A percentile compares a stretch with the other conserved stretches of the same genome.
These are phyloP conservation scores for Thelonectria rubi DNA, from an alignment of 2,329 filamentous ascomycete genomes.

Conservation along the genomic window DNA sequence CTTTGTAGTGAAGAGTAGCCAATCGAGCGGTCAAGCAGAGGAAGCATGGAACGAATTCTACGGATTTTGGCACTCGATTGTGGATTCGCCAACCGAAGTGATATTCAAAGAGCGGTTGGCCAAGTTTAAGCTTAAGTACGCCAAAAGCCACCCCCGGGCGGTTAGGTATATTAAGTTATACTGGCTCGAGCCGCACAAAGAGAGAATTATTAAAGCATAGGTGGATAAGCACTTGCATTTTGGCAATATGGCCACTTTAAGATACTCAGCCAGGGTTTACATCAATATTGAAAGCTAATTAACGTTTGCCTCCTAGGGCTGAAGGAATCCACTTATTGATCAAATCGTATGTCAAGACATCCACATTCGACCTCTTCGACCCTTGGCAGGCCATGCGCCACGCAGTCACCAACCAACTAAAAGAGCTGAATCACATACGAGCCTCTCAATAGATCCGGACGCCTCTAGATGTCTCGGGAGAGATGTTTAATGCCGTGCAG, in stretches of 20 bases:
- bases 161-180: neutral
- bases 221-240: conserved; percentile 2
- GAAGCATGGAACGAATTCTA: neutral
- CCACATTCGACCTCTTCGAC: no score
- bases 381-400: no score
- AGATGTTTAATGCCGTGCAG: neutral
- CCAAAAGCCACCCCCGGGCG: neutral
- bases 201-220: neutral
- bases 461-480: conserved; percentile 8
- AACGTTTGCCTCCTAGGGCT: neutral
- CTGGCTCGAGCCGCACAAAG: neutral
- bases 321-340: no score
- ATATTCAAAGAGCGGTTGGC: neutral
- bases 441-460: conserved; percentile 2
- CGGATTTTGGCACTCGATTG: neutral
- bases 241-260: neutral
- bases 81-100: neutral
- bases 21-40: no score
- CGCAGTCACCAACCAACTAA: no score
- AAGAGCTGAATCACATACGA: neutral
- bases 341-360: no score
- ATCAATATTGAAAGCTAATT: no score
- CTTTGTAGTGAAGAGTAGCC: conserved; percentile 2
- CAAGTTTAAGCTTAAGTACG: neutral
- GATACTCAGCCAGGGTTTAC: neutral